Evolutionary conservation across 192 early-diverging fungal species (phyloP), one percentile per base, ranked within the genome.

Genomic region (Coemansia sp.): DNA sequence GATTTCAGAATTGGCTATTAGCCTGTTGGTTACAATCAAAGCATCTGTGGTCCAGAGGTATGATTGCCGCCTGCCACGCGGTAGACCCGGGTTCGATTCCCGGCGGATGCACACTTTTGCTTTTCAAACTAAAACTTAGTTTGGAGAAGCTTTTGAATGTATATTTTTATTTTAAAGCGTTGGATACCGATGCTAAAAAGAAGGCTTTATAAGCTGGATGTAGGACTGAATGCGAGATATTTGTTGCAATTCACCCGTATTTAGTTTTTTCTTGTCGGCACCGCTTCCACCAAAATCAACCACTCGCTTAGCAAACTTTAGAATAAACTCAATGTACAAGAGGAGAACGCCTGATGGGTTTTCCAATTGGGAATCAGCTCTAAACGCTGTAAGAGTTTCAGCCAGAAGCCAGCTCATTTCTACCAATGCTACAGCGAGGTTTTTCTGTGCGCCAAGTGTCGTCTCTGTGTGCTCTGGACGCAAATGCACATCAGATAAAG

Each of bases 31-130:
- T 32, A 5, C 5, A 32, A 8, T 32, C 30, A 32, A 32, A 25
- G 60, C 46, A 50, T 60, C 51, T 29, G 65, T 78, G 78, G 81
- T 78, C 72, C 70, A 80, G 76, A 77, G 76, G 78, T 80, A 80
- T 82, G 78, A 81, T 85, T 79, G 67, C 73, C 79, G 79, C 79
- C 82, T 86, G 80, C 81, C 81, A 81, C 84, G 84, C 76, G 81
- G 76, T 80, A 78, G 84, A 81, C 84, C 84, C 81, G 84, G 82
- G 84, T 85, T 85, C 84, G 78, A 85, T 82, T 83, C 83, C 81
- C 81, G 81, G 83, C 73, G 63, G 63, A 64, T 57, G 78, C 81
- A 78, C 46, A 32, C 11, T 32, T 32, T 32, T 32, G 30, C n/a
- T n/a, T n/a, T n/a, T n/a, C n/a, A n/a, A n/a, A n/a, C n/a, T n/a